Base-by-base conservation (phyloP, 2,329 filamentous ascomycete genomes). In the Calonectria fujianensis region DNA sequence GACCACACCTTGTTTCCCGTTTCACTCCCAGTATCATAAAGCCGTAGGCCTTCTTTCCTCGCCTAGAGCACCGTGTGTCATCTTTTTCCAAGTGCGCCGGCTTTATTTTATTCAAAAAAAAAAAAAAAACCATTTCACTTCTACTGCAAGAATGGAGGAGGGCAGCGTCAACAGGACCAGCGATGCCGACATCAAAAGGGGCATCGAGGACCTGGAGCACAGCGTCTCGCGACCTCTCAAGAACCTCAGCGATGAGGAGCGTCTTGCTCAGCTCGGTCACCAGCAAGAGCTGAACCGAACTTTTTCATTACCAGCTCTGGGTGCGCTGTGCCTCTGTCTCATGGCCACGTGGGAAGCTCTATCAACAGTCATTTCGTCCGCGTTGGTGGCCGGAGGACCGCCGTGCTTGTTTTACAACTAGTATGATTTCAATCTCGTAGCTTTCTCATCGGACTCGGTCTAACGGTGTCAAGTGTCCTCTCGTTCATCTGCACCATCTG, bases 401-500 rank as follows among this genome's bases (percentile, higher is more conserved):
- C 72, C 72, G 14, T 73, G 71, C 37, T n/a, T 74, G 18, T 74
- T 70, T 18, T 74, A 63, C 74, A 87, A 87, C 71, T 84, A 86
- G 85, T 86, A 82, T 37, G 74, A 11, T 11, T 14, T 57, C 14
- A 31, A 31, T 4, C 41, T 5, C 8, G 4, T 29, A 3, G 7
- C 32, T 11, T 20, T 14, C 20, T 11, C 5, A 24, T 45, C 6
- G 20, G 29, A 2, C 20, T 32, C 6, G 14, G 16, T 71, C 75
- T 72, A 8, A 69, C 39, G 7, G 3, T n/a, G 18, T 4, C 20
- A 78, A 88, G 86, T 64, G 80, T 88, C 4, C 82, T 87, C 3
- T 84, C 86, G 0, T 85, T 88, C 37, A 52, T 87, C 11, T 86
- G 85, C 24, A 85, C 85, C 0, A 74, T 87, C 18, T 84, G 84